Evolutionary conservation across 345 rosid species (phyloP).

Genomic region (Eucalyptus erythrocorys): DNA sequence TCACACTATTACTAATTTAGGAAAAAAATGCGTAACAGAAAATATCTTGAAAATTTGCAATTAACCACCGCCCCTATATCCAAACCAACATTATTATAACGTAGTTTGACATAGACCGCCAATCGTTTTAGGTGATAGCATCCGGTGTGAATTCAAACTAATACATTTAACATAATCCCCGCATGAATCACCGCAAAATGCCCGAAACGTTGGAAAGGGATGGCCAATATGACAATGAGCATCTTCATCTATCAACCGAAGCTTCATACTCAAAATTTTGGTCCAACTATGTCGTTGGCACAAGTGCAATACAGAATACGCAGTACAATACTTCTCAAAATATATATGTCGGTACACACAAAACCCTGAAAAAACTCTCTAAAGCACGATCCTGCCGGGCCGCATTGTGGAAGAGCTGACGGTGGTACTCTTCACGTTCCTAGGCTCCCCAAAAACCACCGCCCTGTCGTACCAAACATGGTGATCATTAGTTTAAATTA

Average conservation of each 20-base stretch:
- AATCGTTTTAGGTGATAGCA: accelerated
- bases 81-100: neutral
- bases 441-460: neutral
- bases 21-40: neutral
- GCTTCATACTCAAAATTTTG: neutral
- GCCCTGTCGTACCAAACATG: neutral
- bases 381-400: neutral
- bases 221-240: neutral
- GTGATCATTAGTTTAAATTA: neutral
- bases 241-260: neutral
- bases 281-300: neutral
- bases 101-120: neutral
- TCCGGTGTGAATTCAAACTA: accelerated
- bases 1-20: neutral
- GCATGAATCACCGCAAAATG: neutral
- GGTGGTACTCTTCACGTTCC: neutral
- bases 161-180: neutral
- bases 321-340: neutral
- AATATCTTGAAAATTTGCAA: neutral
- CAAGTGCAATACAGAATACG: neutral
- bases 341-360: neutral
- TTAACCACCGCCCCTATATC: neutral
- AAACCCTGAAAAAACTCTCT: neutral
- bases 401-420: neutral
- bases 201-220: neutral